Conservation (phyloP, 2,329 filamentous ascomycete genomes). For the Colletotrichum sansevieriae region DNA sequence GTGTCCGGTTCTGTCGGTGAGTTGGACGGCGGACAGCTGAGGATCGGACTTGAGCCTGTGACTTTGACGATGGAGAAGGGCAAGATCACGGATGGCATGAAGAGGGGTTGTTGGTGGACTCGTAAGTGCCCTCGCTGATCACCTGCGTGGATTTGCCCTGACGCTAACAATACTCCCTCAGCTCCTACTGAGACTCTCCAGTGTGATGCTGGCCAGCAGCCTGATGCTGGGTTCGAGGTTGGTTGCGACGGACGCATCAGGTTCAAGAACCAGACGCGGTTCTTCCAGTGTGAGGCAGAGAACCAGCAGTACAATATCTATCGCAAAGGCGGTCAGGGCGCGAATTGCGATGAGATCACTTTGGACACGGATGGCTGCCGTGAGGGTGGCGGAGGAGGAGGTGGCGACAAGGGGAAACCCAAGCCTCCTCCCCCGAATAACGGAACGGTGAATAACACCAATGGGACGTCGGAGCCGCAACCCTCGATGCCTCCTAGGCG, state of each 20-base stretch:
- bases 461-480: not conserved
- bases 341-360: constrained; percentile 63
- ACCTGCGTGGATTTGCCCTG: not conserved
- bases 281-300: constrained; percentile 72
- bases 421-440: not conserved
- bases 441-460: not conserved
- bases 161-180: constrained; percentile 42
- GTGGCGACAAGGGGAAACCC: not conserved
- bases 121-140: constrained; percentile 53
- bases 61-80: constrained; percentile 60
- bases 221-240: constrained; percentile 68
- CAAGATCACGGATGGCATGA: constrained; percentile 67
- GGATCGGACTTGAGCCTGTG: constrained; percentile 60
- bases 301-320: constrained; percentile 69
- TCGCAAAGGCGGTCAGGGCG: constrained; percentile 52
- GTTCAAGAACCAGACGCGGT: constrained; percentile 64
- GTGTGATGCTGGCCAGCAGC: constrained; percentile 67
- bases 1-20: constrained; percentile 69
- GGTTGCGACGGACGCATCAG: constrained; percentile 64
- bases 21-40: constrained; percentile 72
- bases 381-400: not conserved
- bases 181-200: constrained; percentile 71
- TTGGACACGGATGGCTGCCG: constrained; percentile 57
- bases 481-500: not conserved
- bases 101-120: constrained; percentile 74